phyloP scores from a whole-genome alignment of 495 filamentous ascomycete genomes.

The Rostrohypoxylon terebratum region DNA sequence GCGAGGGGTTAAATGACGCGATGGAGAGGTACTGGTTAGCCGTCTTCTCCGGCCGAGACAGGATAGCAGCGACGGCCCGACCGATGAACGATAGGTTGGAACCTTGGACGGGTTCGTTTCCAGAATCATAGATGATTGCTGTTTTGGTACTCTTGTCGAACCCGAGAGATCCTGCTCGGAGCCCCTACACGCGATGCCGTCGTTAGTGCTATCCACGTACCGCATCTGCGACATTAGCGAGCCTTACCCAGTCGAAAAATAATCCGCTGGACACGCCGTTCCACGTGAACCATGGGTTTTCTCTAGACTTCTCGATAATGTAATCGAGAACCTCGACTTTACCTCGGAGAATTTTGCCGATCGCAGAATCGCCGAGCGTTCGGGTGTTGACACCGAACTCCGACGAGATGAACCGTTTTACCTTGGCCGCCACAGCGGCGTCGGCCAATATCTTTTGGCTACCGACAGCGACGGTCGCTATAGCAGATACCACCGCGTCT shows the following conservation, averaged over 20 bases:
- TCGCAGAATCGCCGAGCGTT: conserved; percentile 45
- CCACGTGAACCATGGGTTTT: conserved; percentile 61
- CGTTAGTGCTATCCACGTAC: neutral
- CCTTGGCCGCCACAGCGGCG: conserved; percentile 68
- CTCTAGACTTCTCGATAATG: conserved; percentile 55
- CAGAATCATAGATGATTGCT: conserved; percentile 64
- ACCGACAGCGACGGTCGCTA: conserved; percentile 53
- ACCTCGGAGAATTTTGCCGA: conserved; percentile 58
- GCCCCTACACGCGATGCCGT: conserved; percentile 52
- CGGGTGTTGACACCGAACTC: conserved; percentile 70
- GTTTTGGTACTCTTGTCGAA: conserved; percentile 60
- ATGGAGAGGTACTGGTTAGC: conserved; percentile 64
- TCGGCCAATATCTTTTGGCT: conserved; percentile 66
- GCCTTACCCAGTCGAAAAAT: conserved; percentile 64
- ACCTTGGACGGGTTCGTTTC: conserved; percentile 60
- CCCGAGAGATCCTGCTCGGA: conserved; percentile 52
- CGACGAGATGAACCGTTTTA: conserved; percentile 72
- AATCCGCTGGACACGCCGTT: conserved; percentile 63
- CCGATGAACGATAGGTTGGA: conserved; percentile 63
- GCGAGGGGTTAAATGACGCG: conserved; percentile 63
- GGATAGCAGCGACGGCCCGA: conserved; percentile 59
- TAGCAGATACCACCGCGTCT: conserved; percentile 68
- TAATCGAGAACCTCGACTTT: conserved; percentile 65
- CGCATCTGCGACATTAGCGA: neutral
- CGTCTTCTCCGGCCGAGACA: conserved; percentile 65